These are phyloP conservation scores for Boletus rubescentipes DNA, from an alignment of 768 basidiomycete species.

Conservation along the genomic window DNA sequence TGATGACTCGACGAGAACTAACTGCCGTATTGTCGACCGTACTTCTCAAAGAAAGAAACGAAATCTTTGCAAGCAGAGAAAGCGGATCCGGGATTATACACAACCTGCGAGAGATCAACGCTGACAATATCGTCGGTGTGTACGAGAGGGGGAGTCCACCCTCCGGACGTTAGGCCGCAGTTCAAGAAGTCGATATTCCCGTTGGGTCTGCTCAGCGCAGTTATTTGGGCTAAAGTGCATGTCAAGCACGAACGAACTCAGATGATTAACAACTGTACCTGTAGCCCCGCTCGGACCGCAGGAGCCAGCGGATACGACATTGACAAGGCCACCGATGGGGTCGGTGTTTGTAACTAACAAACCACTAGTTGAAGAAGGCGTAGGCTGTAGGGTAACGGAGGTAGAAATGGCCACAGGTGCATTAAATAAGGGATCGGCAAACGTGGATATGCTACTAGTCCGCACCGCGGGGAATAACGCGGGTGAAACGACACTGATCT, in stretches of 20 bases:
- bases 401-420: background rate
- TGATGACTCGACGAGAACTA: constrained; percentile 17
- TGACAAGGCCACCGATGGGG: constrained; percentile 31
- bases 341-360: background rate
- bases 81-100: constrained; percentile 48
- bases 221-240: constrained; percentile 43
- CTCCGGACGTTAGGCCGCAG: constrained; percentile 62
- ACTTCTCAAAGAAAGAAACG: constrained; percentile 56
- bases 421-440: background rate
- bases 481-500: background rate
- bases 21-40: constrained; percentile 46
- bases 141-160: constrained; percentile 75
- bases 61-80: constrained; percentile 59
- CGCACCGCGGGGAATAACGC: background rate
- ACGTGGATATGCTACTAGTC: too few species aligned
- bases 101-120: constrained; percentile 45
- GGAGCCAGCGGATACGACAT: constrained; percentile 29
- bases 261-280: constrained; percentile 31
- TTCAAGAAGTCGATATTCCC: constrained; percentile 75
- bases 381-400: background rate
- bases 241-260: constrained; percentile 1
- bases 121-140: constrained; percentile 49
- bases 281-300: constrained; percentile 56
- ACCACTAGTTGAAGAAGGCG: background rate
- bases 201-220: constrained; percentile 58